Conservation (phyloP, 345 rosid species). For the Hypericum androsaemum region DNA sequence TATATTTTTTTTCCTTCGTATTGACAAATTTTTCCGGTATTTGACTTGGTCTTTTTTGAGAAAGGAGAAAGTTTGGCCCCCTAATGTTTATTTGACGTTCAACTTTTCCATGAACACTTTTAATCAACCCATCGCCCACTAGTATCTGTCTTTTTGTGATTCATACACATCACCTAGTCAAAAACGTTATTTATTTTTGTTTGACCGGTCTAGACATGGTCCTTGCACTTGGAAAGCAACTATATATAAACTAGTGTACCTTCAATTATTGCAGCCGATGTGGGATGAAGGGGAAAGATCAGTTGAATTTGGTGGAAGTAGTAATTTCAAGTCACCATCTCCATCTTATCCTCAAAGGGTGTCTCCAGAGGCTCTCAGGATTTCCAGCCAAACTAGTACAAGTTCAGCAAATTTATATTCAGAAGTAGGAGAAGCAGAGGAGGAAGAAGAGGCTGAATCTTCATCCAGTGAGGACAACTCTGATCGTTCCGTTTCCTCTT, state of each 20-base stretch:
- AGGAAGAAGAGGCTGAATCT: conserved; percentile 3
- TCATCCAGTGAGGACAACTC: conserved; percentile 17
- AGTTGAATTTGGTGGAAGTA: conserved; percentile 21
- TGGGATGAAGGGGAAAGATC: conserved; percentile 40
- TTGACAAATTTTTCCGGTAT: too few species aligned
- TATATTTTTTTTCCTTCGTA: too few species aligned
- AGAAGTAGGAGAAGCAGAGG: conserved; percentile 5
- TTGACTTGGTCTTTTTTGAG: too few species aligned
- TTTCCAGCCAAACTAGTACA: not conserved
- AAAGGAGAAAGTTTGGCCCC: too few species aligned
- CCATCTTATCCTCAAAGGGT: conserved; percentile 41
- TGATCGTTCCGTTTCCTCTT: conserved; percentile 16
- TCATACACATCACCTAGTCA: not conserved
- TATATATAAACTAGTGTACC: not conserved
- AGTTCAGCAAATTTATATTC: conserved; percentile 21
- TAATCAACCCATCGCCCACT: too few species aligned
- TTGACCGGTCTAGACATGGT: conserved; percentile 10
- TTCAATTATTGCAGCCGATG: conserved; percentile 34
- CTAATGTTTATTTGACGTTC: too few species aligned
- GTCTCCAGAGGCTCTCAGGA: conserved; percentile 14
- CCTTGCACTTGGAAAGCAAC: not conserved
- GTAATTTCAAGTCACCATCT: conserved; percentile 16
- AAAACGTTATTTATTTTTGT: too few species aligned
- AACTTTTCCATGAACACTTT: too few species aligned
- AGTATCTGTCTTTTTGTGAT: not conserved